Conservation (phyloP, 2,329 filamentous ascomycete genomes). For the Claviceps pusilla region DNA sequence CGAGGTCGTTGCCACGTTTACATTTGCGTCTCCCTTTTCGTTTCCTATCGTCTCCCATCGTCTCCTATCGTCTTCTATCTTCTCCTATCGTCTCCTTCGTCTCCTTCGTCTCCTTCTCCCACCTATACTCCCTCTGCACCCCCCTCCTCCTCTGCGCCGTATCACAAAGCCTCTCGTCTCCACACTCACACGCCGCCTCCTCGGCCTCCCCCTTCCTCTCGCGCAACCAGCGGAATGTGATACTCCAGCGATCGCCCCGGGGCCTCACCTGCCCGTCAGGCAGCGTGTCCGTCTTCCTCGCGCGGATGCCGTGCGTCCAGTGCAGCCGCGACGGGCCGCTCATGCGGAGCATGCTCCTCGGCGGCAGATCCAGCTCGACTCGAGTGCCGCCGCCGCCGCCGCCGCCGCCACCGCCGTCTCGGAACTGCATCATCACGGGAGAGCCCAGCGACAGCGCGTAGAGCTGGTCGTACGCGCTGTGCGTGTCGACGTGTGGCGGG, state of each 20-base stretch:
- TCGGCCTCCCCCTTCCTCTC: conserved; percentile 7
- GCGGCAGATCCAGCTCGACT: conserved; percentile 30
- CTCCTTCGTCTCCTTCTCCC: conserved; percentile 19
- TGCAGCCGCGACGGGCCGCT: conserved; percentile 33
- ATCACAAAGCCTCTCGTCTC: conserved; percentile 34
- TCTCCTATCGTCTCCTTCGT: no score
- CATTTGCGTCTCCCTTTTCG: no score
- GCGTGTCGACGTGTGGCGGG: conserved; percentile 46
- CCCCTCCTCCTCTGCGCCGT: conserved; percentile 31
- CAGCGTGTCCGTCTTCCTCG: conserved; percentile 35
- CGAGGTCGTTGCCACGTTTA: no score
- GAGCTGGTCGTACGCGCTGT: conserved; percentile 28
- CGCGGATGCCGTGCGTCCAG: conserved; percentile 41
- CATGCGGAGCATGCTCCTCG: conserved; percentile 37
- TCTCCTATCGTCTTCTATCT: no score
- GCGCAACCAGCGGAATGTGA: conserved; percentile 40
- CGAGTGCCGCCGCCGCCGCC: conserved; percentile 8
- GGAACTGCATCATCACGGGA: conserved; percentile 30
- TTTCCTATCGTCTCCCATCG: no score
- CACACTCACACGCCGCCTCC: conserved; percentile 33
- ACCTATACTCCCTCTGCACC: conserved; percentile 35
- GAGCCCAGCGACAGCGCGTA: conserved; percentile 29
- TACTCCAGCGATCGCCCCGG: conserved; percentile 34
- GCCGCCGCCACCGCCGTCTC: conserved; percentile 13
- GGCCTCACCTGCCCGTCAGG: conserved; percentile 28